Base-by-base conservation (phyloP, 768 basidiomycete species). In the Amylocystis lapponica region DNA sequence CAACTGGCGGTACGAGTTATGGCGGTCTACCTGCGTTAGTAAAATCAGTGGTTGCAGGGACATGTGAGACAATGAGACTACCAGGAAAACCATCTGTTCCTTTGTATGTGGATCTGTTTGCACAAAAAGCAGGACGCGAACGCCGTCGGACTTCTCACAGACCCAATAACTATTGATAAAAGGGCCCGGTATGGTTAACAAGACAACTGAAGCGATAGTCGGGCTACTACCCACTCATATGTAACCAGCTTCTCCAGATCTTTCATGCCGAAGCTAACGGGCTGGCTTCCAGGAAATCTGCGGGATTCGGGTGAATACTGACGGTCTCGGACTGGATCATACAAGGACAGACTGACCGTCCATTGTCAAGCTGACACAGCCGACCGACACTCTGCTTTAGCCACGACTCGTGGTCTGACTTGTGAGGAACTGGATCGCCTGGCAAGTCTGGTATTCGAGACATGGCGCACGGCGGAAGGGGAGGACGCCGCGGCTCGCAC, bases 61-160 rank as follows among this genome's bases (percentile, higher is more conserved):
- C 22, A 41, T 54, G 8, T 16, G 13, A n/a, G n/a, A n/a, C 30
- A 30, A 8, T n/a, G 29, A 30, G 29, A 30, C 11, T 52, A 95
- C 96, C 22, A 97, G 72, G 65, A 79, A 96, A 3, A 86, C 78
- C 30, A 59, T 61, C 61, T 86, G 85, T 37, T 65, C 71, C 51
- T 69, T 68, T 40, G 73, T 53, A 26, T 63, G 52, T 36, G 65
- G 54, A 68, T 85, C 71, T 39, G 83, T 75, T 61, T 75, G 69
- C 38, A 98, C 75, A 46, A 95, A 67, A 39, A 98, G 77, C 22
- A 99, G 70, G 30, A 98, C 88, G 27, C 96, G 81, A 39, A 99
- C 61, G 11, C 96, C 96, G 59, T 98, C 96, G 11, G 91, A 95
- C 70, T 98, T 98, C 70, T 99, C 96, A 67, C 93, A 96, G 32